phyloP scores from a whole-genome alignment of 2,329 filamentous ascomycete species.

The Fusarium nanum region DNA sequence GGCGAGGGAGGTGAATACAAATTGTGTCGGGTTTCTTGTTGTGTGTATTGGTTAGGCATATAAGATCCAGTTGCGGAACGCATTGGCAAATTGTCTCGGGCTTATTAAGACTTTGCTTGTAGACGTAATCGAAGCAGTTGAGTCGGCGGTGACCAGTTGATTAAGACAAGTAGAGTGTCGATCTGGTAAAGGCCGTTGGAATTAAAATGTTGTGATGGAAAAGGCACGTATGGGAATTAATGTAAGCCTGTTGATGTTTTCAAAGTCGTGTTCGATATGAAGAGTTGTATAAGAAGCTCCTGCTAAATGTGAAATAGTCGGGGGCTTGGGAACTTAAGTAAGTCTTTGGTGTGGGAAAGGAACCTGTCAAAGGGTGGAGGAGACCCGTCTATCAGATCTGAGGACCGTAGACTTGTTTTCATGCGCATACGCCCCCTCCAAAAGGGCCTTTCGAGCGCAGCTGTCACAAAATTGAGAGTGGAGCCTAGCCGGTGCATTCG shows the following conservation, averaged over 20 bases:
- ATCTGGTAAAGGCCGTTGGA: conserved; percentile 13
- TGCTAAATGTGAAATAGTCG: conserved; percentile 38
- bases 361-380: conserved; percentile 46
- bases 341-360: conserved; percentile 44
- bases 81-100: conserved; percentile 36
- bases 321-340: conserved; percentile 49
- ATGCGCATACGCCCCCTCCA: conserved; percentile 40
- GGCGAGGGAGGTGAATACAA: conserved; percentile 78
- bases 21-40: conserved; percentile 52
- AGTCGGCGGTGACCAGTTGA: conserved; percentile 20
- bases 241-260: conserved; percentile 24
- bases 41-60: conserved; percentile 47
- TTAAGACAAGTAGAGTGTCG: conserved; percentile 17
- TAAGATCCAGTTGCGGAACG: conserved; percentile 45
- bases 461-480: conserved; percentile 47
- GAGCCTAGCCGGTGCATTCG: conserved; percentile 36
- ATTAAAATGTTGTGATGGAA: conserved; percentile 15
- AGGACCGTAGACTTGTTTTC: conserved; percentile 40
- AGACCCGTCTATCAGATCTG: conserved; percentile 48
- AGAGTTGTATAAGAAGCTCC: conserved; percentile 35
- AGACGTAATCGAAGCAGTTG: conserved; percentile 14
- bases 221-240: conserved; percentile 22
- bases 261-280: conserved; percentile 31
- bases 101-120: conserved; percentile 31
- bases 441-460: conserved; percentile 40